Percentiles rank a stretch among this genome's conserved stretches.
Conservation (phyloP, 78 protist species). For the Dictyostelium discoideum region dicty_2.7 NC_007089.4:4646001-4646500, state of each 20-base stretch:
- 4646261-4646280: conserved; percentile 24
- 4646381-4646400: neutral
- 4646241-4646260: conserved; percentile 59
- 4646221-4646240: conserved; percentile 46
- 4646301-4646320: neutral
- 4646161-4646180: conserved; percentile 49
- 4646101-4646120: neutral
- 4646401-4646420: neutral
- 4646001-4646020: conserved; percentile 24
- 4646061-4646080: conserved; percentile 64
- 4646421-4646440: neutral
- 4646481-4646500: neutral
- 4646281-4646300: neutral
- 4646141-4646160: conserved; percentile 57
- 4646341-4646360: conserved; percentile 29
- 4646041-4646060: conserved; percentile 64
- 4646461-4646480: neutral
- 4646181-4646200: neutral
- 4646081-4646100: conserved; percentile 10
- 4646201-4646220: conserved; percentile 47
- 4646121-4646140: neutral
- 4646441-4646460: neutral
- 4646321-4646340: neutral
- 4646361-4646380: neutral
- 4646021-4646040: conserved; percentile 22